Base-by-base conservation (phyloP, 78 protist genomes). In the Chrysochromulina tobinii region DNA sequence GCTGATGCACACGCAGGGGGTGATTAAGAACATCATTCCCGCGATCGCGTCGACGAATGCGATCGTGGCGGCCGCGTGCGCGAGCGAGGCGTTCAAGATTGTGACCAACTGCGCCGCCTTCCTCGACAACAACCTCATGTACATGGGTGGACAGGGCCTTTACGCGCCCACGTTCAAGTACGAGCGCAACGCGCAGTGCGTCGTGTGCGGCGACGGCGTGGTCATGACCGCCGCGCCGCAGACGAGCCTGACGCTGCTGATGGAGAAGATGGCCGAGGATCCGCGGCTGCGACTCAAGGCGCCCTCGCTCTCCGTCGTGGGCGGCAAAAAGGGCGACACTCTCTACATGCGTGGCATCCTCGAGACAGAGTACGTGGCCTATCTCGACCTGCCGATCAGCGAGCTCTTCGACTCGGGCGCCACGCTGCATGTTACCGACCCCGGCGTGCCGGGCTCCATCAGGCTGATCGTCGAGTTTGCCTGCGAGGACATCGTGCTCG, bases 1-100 rank as follows among this genome's bases (percentile, higher is more conserved):
- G 51, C 93, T 88, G 83, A 91, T 91, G 72, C 91, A 96, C 25
- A 94, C 99, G 48, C 97, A 95, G 86, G 68, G 83, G 27, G 83
- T 75, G 21, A 75, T 75, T 23, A 75, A 75, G 83, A 75, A 75
- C 57, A 75, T 99, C 92, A 98, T 99, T 67, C 99, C 99, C 6
- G 99, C 99, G 57, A 95, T 99, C 61, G 99, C 99, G 25, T 91
- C 97, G 20, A 99, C 99, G 93, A 99, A 98, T 90, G 99, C 99
- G 50, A 94, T 98, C 75, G 96, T 99, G 27, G 97, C 99, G 18
- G 97, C 64, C 18, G 61, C 61, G 51, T 79, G 87, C 61, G 59
- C 87, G 0, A 54, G 11, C 12, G 87, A 79, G 61, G 87, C 48
- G 20, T 9, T 79, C 61, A 79, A 79, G 87, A 27, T 79, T 8